Base-by-base conservation (phyloP, 352 stramenopile species). In the Globisporangium mamillatum region DNA sequence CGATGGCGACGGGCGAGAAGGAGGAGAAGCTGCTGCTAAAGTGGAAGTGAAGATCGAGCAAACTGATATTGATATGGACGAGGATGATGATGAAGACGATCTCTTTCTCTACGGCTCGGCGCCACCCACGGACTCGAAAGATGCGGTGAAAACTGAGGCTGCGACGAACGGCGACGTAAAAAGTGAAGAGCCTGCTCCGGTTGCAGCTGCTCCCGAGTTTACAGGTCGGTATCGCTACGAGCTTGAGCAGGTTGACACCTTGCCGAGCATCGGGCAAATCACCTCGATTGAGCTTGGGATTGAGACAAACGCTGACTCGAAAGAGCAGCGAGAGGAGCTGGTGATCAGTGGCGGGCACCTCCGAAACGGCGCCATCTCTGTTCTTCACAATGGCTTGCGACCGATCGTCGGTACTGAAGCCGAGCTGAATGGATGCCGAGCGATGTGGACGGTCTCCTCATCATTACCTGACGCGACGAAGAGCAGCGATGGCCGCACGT, bases 391-490 rank as follows among this genome's bases (percentile, higher is more conserved):
- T 56, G 88, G 88, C 12, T 72, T 95, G 52, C 81, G 88, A 14
- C 88, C 88, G n/a, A 92, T 95, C 41, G 88, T 95, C 4, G 81
- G 84, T 38, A 96, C 88, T 0, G 88, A 94, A 62, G 86, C 83
- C 20, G 85, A 93, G 57, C 69, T 96, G 4, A 93, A 77, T 50
- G 88, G 88, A 7, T 96, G 88, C 48, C 85, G 88, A 59, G 86
- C 86, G 2, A 93, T 96, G 82, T 96, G 88, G 88, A 93, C 88
- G 0, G 85, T 96, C 2, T 90, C 86, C 1, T 92, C 84, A 9
- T 92, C 77, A 0, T 54, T 91, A 8, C 75, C 81, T 18, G 81
- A 67, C 10, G 68, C 76, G 0, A 76, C 67, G 9, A 81, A 78
- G 36, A 90, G 82, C 53, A 64, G 70, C 12, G 85, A 92, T 65